phyloP scores from a whole-genome alignment of 1,284 basidiomycete genomes.

The Pseudomicrostroma phylloplanum region DNA sequence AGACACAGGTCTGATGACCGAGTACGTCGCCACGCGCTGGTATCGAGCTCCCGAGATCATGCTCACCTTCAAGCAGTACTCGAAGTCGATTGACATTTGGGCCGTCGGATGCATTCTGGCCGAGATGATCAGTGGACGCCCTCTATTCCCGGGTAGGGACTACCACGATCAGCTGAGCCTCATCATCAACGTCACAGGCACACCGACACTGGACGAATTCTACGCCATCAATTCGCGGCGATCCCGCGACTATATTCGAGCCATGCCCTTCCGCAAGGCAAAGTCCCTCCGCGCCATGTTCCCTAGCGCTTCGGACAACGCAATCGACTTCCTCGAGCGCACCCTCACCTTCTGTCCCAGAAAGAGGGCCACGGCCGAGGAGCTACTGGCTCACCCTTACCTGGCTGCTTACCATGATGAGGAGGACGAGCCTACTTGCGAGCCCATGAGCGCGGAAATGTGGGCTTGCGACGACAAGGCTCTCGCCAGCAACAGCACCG shows the following conservation, averaged over 20 bases:
- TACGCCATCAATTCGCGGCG: slow-evolving; percentile 78
- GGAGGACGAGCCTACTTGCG: slow-evolving; percentile 41
- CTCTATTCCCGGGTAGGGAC: slow-evolving; percentile 90
- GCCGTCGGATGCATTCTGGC: slow-evolving; percentile 94
- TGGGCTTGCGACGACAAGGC: slow-evolving; percentile 34
- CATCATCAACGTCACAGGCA: slow-evolving; percentile 86
- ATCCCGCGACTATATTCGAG: slow-evolving; percentile 81
- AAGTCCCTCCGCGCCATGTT: slow-evolving; percentile 21
- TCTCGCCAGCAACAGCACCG: slow-evolving; percentile 30
- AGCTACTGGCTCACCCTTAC: slow-evolving; percentile 45
- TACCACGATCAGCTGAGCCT: slow-evolving; percentile 86
- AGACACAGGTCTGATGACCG: slow-evolving; percentile 40
- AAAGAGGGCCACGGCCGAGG: slow-evolving; percentile 44
- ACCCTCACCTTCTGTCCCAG: slow-evolving; percentile 63
- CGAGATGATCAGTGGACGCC: slow-evolving; percentile 89
- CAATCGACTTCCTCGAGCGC: slow-evolving; percentile 84
- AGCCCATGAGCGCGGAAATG: slow-evolving; percentile 25
- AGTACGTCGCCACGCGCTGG: slow-evolving; percentile 41
- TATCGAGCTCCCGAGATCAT: slow-evolving; percentile 41
- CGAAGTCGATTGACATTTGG: slow-evolving; percentile 58
- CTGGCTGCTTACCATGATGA: slow-evolving; percentile 44
- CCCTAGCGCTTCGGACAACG: slow-evolving; percentile 51
- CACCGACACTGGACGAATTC: slow-evolving; percentile 82
- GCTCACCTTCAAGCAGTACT: slow-evolving; percentile 37
- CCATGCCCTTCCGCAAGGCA: slow-evolving; percentile 67